Conservation (phyloP, 2,329 filamentous ascomycete genomes). For the Exophiala sideris region DNA sequence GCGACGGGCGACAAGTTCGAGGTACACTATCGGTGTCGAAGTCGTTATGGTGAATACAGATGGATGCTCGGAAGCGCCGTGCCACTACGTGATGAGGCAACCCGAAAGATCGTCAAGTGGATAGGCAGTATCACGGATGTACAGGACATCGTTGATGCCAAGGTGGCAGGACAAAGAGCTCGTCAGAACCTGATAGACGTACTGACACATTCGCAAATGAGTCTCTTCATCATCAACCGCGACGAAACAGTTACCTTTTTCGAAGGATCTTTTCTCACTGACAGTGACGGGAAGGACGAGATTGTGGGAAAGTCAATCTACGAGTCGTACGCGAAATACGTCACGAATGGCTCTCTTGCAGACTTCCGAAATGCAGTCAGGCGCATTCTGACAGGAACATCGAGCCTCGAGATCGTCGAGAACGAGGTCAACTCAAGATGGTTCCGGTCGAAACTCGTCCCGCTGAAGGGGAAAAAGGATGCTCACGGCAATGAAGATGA, state of each 20-base stretch:
- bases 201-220: slow-evolving; percentile 70
- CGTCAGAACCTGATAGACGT: slow-evolving; percentile 70
- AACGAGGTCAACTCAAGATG: slow-evolving; percentile 61
- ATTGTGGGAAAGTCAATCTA: slow-evolving; percentile 32
- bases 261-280: slow-evolving; percentile 52
- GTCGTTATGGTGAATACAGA: slow-evolving; percentile 66
- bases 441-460: slow-evolving; percentile 69
- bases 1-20: slow-evolving; percentile 65
- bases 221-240: slow-evolving; percentile 68
- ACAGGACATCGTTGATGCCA: slow-evolving; percentile 68
- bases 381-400: slow-evolving; percentile 60
- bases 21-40: slow-evolving; percentile 68
- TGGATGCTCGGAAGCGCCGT: slow-evolving; percentile 75
- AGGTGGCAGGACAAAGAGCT: slow-evolving; percentile 62
- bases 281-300: slow-evolving; percentile 7
- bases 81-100: slow-evolving; percentile 63
- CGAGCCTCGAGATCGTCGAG: slow-evolving; percentile 61
- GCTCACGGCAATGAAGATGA: slow-evolving; percentile 51
- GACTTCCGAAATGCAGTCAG: slow-evolving; percentile 53
- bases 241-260: slow-evolving; percentile 63
- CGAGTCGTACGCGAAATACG: slow-evolving; percentile 26
- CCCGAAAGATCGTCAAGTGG: slow-evolving; percentile 71
- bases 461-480: slow-evolving; percentile 58
- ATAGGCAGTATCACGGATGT: slow-evolving; percentile 79
- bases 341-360: not conserved